Evolutionary conservation across 352 stramenopile species (phyloP).

Genomic region (Blastocystis sp.): DNA sequence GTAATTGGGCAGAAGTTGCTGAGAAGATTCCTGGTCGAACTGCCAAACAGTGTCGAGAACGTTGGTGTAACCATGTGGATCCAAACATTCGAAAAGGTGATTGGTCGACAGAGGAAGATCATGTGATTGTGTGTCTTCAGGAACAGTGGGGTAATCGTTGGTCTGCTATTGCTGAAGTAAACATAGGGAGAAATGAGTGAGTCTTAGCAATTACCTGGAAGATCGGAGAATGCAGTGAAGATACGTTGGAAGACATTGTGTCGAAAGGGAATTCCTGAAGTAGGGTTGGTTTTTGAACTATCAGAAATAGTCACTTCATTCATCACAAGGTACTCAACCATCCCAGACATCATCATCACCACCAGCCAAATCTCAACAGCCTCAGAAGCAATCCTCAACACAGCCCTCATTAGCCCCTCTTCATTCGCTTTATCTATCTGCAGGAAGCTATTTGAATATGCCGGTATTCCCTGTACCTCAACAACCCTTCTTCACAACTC

Average conservation of each 20-base stretch:
- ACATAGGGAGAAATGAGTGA: background rate
- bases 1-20: conserved; percentile 83
- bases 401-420: background rate
- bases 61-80: conserved; percentile 84
- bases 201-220: conserved; percentile 74
- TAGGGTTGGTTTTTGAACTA: background rate
- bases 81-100: conserved; percentile 76
- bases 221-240: conserved; percentile 85
- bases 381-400: too few relatives aligned
- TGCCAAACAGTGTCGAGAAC: conserved; percentile 84
- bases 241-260: conserved; percentile 86
- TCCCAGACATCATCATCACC: background rate
- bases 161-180: conserved; percentile 82
- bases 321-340: background rate
- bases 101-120: conserved; percentile 83
- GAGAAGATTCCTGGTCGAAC: conserved; percentile 80
- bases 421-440: background rate
- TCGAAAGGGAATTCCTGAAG: conserved; percentile 63
- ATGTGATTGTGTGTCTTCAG: conserved; percentile 81
- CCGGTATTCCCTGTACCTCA: too few relatives aligned
- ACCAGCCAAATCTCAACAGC: background rate
- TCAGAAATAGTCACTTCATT: background rate
- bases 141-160: conserved; percentile 81
- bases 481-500: too few relatives aligned
- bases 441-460: too few relatives aligned